These are phyloP conservation scores for Phaseolus coccineus DNA, from an alignment of 331 rosid genomes.

Conservation along the genomic window DNA sequence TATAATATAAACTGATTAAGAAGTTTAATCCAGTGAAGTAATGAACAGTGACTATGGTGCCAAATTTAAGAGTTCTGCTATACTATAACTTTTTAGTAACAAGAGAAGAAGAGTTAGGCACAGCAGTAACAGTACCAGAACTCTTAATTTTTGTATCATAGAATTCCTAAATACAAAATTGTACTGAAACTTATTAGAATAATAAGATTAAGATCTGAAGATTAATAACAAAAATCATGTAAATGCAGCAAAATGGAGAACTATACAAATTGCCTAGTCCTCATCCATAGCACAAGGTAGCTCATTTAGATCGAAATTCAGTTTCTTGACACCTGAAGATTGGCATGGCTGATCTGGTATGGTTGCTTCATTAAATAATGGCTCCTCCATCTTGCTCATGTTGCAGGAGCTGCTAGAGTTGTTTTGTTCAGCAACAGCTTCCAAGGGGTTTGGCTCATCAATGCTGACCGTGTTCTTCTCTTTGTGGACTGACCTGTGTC, in stretches of 20 bases:
- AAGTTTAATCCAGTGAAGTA: neutral
- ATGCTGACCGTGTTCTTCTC: neutral
- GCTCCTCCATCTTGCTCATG: neutral
- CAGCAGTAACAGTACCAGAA: neutral
- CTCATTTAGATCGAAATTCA: constrained; percentile 51
- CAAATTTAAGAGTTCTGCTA: neutral
- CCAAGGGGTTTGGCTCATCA: neutral
- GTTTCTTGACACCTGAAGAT: neutral
- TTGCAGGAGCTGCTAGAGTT: neutral
- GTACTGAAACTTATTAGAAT: neutral
- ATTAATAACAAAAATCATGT: too few species aligned
- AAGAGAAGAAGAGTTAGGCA: neutral
- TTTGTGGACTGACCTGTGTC: constrained; percentile 38
- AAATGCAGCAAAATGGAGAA: neutral
- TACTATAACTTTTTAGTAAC: neutral
- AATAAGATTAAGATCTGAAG: too few species aligned
- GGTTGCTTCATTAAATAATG: neutral
- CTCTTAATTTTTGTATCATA: neutral
- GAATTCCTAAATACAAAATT: neutral
- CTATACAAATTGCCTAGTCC: neutral
- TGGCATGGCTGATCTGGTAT: constrained; percentile 4
- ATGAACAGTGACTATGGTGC: neutral
- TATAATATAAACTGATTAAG: neutral
- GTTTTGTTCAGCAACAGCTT: constrained; percentile 17
- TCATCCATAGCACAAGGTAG: constrained; percentile 37